Base-by-base conservation (phyloP, 495 filamentous ascomycete genomes). In the Corynascus novoguineensis region DNA sequence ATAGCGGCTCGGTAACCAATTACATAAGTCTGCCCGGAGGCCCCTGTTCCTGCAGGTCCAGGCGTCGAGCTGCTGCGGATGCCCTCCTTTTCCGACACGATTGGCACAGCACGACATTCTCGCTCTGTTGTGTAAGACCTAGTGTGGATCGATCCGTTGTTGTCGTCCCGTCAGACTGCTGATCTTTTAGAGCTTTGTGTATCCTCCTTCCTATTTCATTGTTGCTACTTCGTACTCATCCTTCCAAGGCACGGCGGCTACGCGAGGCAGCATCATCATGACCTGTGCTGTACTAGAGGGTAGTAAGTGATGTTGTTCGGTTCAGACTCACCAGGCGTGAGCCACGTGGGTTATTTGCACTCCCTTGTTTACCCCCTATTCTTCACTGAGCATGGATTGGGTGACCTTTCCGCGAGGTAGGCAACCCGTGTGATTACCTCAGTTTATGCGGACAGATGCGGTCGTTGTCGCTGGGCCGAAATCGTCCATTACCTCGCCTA, bases 1-100 rank as follows among this genome's bases (percentile, higher is more conserved):
- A 63, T 63, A 66, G 63, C 55, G 59, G 46, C 38, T 56, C 35
- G 53, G 28, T n/a, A 48, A 25, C 59, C 54, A 50, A 61, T 60
- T 60, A 60, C 58, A 60, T 60, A 60, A 60, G 49, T 38, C 52
- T 17, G 12, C 42, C 50, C n/a, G 40, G 48, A 42, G 17, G 31
- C 55, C 50, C 40, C 25, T 48, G 40, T 25, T n/a, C 19, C 40
- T 19, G 3, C 5, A 9, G 40, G 34, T 8, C 34, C 34, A n/a
- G n/a, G n/a, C n/a, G n/a, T n/a, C n/a, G n/a, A n/a, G n/a, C n/a
- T n/a, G n/a, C n/a, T n/a, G n/a, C n/a, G n/a, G n/a, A n/a, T n/a
- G n/a, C 15, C 34, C n/a, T 5, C 49, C 34, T 4, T 24, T 31
- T 34, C 19, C 11, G 21, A 25, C 12, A n/a, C 29, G 37, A 37